A percentile compares a stretch with the other conserved stretches of the same genome.
phyloP scores from a whole-genome alignment of 441 rosid genomes.

The Geranium incanum region DNA sequence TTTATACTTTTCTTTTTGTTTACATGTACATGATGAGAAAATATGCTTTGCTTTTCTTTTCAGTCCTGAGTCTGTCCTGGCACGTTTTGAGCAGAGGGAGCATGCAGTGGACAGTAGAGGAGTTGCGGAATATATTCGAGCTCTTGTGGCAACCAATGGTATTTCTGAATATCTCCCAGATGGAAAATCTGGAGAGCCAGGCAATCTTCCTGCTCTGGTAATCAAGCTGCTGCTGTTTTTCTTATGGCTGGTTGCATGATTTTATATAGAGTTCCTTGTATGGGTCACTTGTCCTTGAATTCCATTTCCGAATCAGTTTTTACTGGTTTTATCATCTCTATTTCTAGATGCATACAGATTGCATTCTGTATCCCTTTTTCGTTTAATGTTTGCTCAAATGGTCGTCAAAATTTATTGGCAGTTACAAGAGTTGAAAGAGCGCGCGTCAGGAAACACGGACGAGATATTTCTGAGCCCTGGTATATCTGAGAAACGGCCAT shows the following conservation, averaged over 20 bases:
- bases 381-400: conserved; percentile 7
- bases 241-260: background rate
- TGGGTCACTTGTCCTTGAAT: background rate
- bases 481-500: conserved; percentile 81
- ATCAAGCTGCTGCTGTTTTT: background rate
- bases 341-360: background rate
- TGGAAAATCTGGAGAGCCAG: conserved; percentile 64
- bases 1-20: background rate
- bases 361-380: background rate
- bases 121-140: conserved; percentile 79
- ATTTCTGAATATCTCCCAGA: conserved; percentile 88
- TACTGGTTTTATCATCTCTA: background rate
- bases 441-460: conserved; percentile 60
- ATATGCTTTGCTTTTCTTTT: background rate
- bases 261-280: background rate
- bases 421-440: conserved; percentile 90
- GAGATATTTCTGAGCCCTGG: conserved; percentile 76
- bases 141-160: conserved; percentile 69
- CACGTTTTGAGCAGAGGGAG: conserved; percentile 76
- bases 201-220: conserved; percentile 88
- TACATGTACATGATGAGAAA: background rate
- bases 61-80: conserved; percentile 84
- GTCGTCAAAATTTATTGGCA: conserved; percentile 29
- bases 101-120: conserved; percentile 77
- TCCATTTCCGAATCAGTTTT: background rate